Evolutionary conservation across 495 filamentous ascomycete genomes (phyloP), one percentile per base, ranked within the genome.

Genomic region (Darksidea phi): DNA sequence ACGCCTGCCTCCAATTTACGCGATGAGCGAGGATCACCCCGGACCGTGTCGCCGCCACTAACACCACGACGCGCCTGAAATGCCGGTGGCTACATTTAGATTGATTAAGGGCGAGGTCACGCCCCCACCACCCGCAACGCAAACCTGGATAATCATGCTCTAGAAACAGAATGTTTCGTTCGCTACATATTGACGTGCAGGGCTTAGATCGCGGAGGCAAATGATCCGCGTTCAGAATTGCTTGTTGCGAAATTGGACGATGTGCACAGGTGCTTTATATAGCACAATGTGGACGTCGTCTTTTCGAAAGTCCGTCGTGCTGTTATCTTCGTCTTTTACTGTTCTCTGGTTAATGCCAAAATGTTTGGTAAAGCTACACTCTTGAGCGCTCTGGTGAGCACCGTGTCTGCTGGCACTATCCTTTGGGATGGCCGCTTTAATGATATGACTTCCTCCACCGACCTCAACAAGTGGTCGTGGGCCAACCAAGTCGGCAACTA

Each of bases 371-470:
- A 56, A 42, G 48, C 52, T 50, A 38, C 59, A 13, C 25, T 68
- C 15, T 17, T 65, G 26, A 54, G 48, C 45, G 56, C 66, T 54
- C 52, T 64, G 32, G 56, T 43, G 15, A 59, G 55, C 45, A 49
- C 61, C 7, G 66, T 62, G 34, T 62, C 50, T 57, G 61, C 48
- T 67, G 71, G 66, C 34, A 73, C 78, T 1, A 73, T 86, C 37
- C 71, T 86, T 47, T 84, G 82, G 81, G 82, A 86, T 69, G 82
- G 82, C 18, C 79, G 82, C 41, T 83, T 85, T 74, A 85, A 84
- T 69, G 80, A 80, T 41, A 66, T 84, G 61, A 63, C 69, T 23
- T 76, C 78, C 17, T 74, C 77, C 50, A 45, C 70, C 20, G 80
- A 82, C 67, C 73, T 85, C 3, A 77, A 75, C 71, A 76, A 75